A percentile compares a stretch with the other conserved stretches of the same genome.
Evolutionary conservation across 2,329 filamentous ascomycete genomes (phyloP).

Genomic region (Onygena corvina): DNA sequence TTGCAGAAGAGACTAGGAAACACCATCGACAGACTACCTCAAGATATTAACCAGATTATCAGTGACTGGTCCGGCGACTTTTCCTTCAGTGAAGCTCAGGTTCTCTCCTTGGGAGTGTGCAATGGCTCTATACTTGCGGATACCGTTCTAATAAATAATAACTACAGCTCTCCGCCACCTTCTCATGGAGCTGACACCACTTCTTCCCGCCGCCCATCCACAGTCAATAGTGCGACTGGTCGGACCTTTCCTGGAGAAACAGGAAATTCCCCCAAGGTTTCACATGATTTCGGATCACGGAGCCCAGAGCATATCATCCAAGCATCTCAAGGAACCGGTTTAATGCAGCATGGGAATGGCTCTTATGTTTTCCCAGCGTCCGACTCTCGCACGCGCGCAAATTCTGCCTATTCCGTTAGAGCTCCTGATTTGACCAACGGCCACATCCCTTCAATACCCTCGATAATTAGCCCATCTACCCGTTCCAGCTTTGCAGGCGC

Average conservation of each 20-base stretch:
- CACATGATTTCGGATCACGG: constrained; percentile 55
- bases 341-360: constrained; percentile 22
- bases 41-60: constrained; percentile 61
- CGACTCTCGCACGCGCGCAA: constrained; percentile 42
- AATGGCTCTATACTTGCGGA: constrained; percentile 57
- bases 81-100: constrained; percentile 58
- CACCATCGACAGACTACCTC: constrained; percentile 54
- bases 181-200: constrained; percentile 30
- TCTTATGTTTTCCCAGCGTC: constrained; percentile 16
- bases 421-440: constrained; percentile 39
- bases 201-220: constrained; percentile 37
- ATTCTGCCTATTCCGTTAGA: constrained; percentile 43
- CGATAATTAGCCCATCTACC: constrained; percentile 46
- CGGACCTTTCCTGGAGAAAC: constrained; percentile 52
- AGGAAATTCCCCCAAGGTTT: constrained; percentile 51
- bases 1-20: constrained; percentile 65
- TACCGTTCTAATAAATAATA: constrained; percentile 45
- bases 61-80: constrained; percentile 69
- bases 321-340: constrained; percentile 33
- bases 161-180: constrained; percentile 47
- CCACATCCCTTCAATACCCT: constrained; percentile 37
- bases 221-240: constrained; percentile 37
- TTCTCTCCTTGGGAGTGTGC: constrained; percentile 61
- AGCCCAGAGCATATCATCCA: constrained; percentile 47
- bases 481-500: constrained; percentile 35